Conservation (phyloP, 257 asterid species). For the Verbascum thapsus region DNA sequence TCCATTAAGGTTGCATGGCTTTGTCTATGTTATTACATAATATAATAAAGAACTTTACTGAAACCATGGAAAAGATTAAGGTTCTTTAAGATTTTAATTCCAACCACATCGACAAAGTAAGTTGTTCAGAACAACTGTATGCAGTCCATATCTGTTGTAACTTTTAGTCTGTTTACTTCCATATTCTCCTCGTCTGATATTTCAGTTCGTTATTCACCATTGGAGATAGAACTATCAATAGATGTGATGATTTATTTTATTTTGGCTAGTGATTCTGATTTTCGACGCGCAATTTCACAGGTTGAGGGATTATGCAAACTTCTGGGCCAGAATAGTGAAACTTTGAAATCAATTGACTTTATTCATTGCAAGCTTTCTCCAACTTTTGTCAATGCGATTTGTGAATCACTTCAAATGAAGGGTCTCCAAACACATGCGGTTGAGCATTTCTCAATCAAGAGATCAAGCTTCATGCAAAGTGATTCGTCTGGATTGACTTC, state of each 20-base stretch:
- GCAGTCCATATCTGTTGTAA: too few species aligned
- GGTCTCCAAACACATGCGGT: slow-evolving; percentile 65
- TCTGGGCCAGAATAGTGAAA: slow-evolving; percentile 61
- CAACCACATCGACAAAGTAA: not conserved
- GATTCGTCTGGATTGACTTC: slow-evolving; percentile 57
- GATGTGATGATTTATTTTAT: slow-evolving; percentile 12
- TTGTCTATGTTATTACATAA: not conserved
- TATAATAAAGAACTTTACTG: not conserved
- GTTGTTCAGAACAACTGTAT: too few species aligned
- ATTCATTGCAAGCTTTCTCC: slow-evolving; percentile 88
- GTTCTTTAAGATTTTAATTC: not conserved
- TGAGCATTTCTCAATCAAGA: slow-evolving; percentile 79
- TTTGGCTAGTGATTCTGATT: slow-evolving; percentile 35
- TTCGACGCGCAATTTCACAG: slow-evolving; percentile 44
- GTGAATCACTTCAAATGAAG: slow-evolving; percentile 56
- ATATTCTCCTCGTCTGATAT: too few species aligned
- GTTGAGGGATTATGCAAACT: slow-evolving; percentile 86
- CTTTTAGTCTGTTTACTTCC: too few species aligned
- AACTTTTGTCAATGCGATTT: slow-evolving; percentile 61
- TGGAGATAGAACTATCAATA: not conserved
- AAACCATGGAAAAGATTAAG: not conserved
- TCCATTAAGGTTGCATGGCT: too few species aligned
- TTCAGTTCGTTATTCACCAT: slow-evolving; percentile 3
- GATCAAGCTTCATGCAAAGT: slow-evolving; percentile 71
- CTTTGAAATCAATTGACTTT: slow-evolving; percentile 68